Percentiles rank a stretch among this genome's conserved stretches.
These are phyloP conservation scores for Globisporangium sylvaticum DNA, from an alignment of 352 stramenopile genomes.

Conservation along the genomic window DNA sequence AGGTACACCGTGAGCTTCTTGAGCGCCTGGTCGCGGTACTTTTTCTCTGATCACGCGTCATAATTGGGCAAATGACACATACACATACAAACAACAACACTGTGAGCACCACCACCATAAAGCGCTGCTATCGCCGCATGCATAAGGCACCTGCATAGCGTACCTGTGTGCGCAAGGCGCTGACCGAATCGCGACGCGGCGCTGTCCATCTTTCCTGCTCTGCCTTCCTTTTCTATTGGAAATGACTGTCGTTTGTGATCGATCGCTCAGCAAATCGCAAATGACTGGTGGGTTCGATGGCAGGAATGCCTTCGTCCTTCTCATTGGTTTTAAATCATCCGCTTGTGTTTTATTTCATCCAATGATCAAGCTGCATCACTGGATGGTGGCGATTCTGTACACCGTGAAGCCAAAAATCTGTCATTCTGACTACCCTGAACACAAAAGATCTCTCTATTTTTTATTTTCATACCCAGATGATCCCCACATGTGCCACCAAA, in stretches of 20 bases:
- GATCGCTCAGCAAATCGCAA: not conserved
- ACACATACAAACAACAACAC: conserved; percentile 10
- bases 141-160: not conserved
- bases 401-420: not conserved
- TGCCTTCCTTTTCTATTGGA: no score
- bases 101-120: not conserved
- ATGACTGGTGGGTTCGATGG: conserved; percentile 15
- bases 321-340: not conserved
- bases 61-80: not conserved
- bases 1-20: conserved; percentile 82
- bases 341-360: not conserved
- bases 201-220: conserved; percentile 46
- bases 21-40: conserved; percentile 78
- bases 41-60: conserved; percentile 52
- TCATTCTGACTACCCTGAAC: not conserved
- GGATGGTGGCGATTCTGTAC: no score
- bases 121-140: not conserved
- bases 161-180: conserved; percentile 79
- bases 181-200: conserved; percentile 80
- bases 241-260: not conserved
- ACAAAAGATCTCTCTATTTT: not conserved
- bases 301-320: not conserved
- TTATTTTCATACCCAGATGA: no score
- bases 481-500: not conserved
- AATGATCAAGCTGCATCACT: not conserved